A percentile compares a stretch with the other conserved stretches of the same genome.
Evolutionary conservation across 345 rosid genomes (phyloP).

Genomic region (Linum usitatissimum): DNA sequence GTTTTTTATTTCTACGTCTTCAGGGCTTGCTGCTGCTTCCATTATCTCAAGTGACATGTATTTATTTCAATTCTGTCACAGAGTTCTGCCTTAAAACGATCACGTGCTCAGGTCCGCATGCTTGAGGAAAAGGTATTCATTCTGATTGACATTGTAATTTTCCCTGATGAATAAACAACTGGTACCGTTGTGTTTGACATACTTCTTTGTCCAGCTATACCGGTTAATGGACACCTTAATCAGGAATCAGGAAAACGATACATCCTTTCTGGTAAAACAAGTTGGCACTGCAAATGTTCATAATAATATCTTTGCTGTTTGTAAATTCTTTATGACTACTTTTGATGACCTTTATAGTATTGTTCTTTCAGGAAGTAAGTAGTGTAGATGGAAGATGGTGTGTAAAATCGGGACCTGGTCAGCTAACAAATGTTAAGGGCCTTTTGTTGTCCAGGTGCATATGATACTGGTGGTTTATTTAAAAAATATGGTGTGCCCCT

Average conservation of each 20-base stretch:
- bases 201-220: conserved; percentile 42
- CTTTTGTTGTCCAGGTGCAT: conserved; percentile 69
- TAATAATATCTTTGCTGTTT: conserved; percentile 11
- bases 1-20: conserved; percentile 14
- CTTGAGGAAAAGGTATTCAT: conserved; percentile 62
- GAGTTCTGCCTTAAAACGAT: conserved; percentile 64
- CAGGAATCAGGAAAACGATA: conserved; percentile 45
- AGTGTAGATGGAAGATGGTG: conserved; percentile 79
- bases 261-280: conserved; percentile 41
- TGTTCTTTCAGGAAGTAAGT: conserved; percentile 43
- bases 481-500: background rate
- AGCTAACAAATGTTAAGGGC: conserved; percentile 42
- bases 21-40: background rate
- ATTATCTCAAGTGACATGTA: background rate
- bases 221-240: conserved; percentile 59
- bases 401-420: conserved; percentile 47
- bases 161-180: background rate
- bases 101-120: conserved; percentile 49
- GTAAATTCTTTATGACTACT: conserved; percentile 14
- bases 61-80: conserved; percentile 20
- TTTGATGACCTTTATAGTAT: background rate
- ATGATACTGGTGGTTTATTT: conserved; percentile 1
- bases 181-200: background rate
- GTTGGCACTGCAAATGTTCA: background rate
- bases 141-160: background rate